Evolutionary conservation across 2,329 filamentous ascomycete species (phyloP).

Genomic region (Whalleya microplaca): DNA sequence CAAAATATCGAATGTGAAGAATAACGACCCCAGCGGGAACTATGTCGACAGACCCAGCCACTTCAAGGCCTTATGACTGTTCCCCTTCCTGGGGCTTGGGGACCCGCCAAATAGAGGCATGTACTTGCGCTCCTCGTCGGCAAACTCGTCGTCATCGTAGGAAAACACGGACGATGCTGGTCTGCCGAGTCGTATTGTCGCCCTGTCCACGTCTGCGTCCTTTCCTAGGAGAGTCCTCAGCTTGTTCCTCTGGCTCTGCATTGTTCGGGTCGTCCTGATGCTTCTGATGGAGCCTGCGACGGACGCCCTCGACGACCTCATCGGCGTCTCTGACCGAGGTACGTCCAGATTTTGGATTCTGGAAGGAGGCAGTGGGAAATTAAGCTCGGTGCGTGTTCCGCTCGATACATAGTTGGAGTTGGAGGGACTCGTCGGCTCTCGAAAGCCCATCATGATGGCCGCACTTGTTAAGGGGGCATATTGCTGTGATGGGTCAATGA

Average conservation of each 20-base stretch:
- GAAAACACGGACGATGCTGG: background rate
- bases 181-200: background rate
- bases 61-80: slow-evolving; percentile 56
- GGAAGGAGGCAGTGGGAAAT: slow-evolving; percentile 6
- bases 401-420: slow-evolving; percentile 31
- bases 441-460: slow-evolving; percentile 31
- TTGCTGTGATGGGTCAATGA: slow-evolving; percentile 22
- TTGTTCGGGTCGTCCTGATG: slow-evolving; percentile 31
- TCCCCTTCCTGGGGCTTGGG: slow-evolving; percentile 41
- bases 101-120: slow-evolving; percentile 54
- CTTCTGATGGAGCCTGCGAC: slow-evolving; percentile 40
- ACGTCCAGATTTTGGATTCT: slow-evolving; percentile 6
- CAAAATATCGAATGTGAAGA: background rate
- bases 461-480: slow-evolving; percentile 30
- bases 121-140: slow-evolving; percentile 54
- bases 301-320: slow-evolving; percentile 35
- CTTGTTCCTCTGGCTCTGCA: slow-evolving; percentile 37
- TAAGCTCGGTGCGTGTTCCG: background rate
- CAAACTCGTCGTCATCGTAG: slow-evolving; percentile 46
- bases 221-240: slow-evolving; percentile 31
- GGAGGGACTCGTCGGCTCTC: background rate
- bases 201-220: slow-evolving; percentile 9
- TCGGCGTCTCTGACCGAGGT: slow-evolving; percentile 16
- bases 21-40: background rate
- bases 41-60: slow-evolving; percentile 50